Conservation (phyloP, 305 asterid species). For the Fraxinus velutina region DNA sequence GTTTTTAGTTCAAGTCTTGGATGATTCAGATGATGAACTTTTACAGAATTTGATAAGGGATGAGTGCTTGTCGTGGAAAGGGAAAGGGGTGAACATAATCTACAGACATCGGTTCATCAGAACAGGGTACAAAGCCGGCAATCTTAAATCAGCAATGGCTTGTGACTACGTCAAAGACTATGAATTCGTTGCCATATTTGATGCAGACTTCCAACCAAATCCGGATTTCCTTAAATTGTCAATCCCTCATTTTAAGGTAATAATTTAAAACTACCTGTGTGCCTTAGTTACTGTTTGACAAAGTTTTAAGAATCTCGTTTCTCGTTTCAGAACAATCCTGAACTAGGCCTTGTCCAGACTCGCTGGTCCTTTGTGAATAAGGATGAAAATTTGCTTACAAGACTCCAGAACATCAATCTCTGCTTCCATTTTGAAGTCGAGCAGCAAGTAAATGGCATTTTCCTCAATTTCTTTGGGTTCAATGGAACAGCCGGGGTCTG, state of each 20-base stretch:
- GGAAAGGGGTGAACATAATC: constrained; percentile 76
- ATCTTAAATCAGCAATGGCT: constrained; percentile 92
- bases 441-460: constrained; percentile 86
- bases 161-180: constrained; percentile 85
- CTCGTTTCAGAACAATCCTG: constrained; percentile 70
- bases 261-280: background rate
- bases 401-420: constrained; percentile 82
- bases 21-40: constrained; percentile 81
- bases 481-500: constrained; percentile 97
- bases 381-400: constrained; percentile 83
- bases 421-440: constrained; percentile 97
- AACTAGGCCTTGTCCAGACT: constrained; percentile 83
- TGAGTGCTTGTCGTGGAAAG: constrained; percentile 74
- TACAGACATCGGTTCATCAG: constrained; percentile 81
- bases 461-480: constrained; percentile 86
- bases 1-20: constrained; percentile 75
- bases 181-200: constrained; percentile 83
- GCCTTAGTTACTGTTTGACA: background rate
- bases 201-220: constrained; percentile 87
- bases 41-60: constrained; percentile 61
- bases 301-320: background rate
- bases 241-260: constrained; percentile 91
- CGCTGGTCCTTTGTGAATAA: constrained; percentile 88
- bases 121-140: constrained; percentile 95
- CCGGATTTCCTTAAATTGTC: constrained; percentile 87